phyloP scores from a whole-genome alignment of 305 asterid species.

The Solanum hybrid region DNA sequence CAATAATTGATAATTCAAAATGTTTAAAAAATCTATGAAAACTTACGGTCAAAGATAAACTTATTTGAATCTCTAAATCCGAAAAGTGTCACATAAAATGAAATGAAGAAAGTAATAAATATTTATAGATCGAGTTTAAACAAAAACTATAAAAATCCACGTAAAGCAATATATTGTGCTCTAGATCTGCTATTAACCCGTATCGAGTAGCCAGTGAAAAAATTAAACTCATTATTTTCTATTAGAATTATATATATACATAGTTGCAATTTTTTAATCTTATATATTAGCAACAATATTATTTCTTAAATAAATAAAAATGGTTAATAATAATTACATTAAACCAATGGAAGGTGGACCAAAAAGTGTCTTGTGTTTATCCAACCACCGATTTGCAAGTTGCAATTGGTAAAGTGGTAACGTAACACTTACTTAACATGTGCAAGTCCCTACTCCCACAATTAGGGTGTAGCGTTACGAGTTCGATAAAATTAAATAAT shows the following conservation, averaged over 20 bases:
- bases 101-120: too few species aligned
- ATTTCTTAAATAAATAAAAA: neutral
- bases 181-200: too few species aligned
- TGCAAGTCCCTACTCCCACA: neutral
- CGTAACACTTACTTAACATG: neutral
- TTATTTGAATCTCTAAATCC: too few species aligned
- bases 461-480: neutral
- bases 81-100: too few species aligned
- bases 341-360: slow-evolving; percentile 1
- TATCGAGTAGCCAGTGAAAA: too few species aligned
- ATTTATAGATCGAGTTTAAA: too few species aligned
- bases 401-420: neutral
- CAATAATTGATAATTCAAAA: neutral
- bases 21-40: too few species aligned
- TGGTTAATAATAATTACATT: neutral
- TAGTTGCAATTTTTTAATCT: neutral
- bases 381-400: neutral
- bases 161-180: too few species aligned
- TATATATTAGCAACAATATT: neutral
- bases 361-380: neutral
- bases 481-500: neutral
- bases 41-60: accelerated
- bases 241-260: neutral
- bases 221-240: neutral
- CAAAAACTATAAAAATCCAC: too few species aligned